A percentile compares a stretch with the other conserved stretches of the same genome.
Conservation (phyloP, 805 yeast genomes). For the Candida hispaniensis region DNA sequence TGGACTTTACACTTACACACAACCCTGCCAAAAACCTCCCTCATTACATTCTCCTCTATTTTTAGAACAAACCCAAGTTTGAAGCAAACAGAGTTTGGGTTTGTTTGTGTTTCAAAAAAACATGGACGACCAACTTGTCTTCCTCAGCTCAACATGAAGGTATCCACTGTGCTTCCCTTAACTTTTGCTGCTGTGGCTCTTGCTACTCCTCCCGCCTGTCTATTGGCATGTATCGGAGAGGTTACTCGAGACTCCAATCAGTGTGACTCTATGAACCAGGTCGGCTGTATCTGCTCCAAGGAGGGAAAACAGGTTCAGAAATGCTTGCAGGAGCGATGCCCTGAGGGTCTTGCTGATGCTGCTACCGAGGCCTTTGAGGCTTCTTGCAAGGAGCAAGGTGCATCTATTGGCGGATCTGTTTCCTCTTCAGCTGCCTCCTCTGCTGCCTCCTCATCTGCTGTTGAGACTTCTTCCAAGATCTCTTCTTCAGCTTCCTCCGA, state of each 20-base stretch:
- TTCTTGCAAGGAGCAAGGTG: slow-evolving; percentile 16
- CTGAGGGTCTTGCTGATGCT: slow-evolving; percentile 43
- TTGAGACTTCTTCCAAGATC: slow-evolving; percentile 21
- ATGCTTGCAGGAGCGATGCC: slow-evolving; percentile 64
- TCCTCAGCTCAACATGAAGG: slow-evolving; percentile 21
- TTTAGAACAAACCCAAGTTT: too few relatives aligned
- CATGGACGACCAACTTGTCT: too few relatives aligned
- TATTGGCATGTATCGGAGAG: slow-evolving; percentile 75
- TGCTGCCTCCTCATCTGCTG: slow-evolving; percentile 20
- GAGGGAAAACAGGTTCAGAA: slow-evolving; percentile 42
- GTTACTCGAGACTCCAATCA: slow-evolving; percentile 41
- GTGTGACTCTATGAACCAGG: slow-evolving; percentile 52
- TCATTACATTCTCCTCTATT: too few relatives aligned
- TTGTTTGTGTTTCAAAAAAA: too few relatives aligned
- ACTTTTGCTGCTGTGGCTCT: slow-evolving; percentile 37
- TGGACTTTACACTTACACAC: too few relatives aligned
- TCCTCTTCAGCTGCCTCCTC: slow-evolving; percentile 19
- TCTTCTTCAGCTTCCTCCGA: slow-evolving; percentile 22
- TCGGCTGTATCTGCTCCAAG: slow-evolving; percentile 56
- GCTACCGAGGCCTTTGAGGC: slow-evolving; percentile 51
- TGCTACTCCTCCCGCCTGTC: slow-evolving; percentile 84
- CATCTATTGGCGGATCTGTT: slow-evolving; percentile 16
- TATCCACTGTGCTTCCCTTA: slow-evolving; percentile 31
- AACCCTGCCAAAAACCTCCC: too few relatives aligned
- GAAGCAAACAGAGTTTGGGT: too few relatives aligned